These are phyloP conservation scores for Cladophialophora bantiana DNA, from an alignment of 2,329 filamentous ascomycete species.

Conservation along the genomic window DNA sequence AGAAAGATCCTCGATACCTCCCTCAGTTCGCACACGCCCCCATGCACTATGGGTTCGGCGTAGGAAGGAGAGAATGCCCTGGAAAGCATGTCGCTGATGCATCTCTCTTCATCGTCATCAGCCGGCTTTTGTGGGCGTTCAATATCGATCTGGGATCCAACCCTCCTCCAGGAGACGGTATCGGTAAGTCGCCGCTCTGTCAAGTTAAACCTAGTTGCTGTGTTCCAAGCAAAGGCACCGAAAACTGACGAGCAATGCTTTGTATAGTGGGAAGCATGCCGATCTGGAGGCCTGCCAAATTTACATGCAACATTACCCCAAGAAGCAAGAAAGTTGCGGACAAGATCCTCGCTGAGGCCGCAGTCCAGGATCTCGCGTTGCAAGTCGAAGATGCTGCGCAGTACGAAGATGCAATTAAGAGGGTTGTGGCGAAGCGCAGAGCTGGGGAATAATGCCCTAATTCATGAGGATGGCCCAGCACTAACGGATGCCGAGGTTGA, in stretches of 20 bases:
- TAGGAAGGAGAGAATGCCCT: constrained; percentile 54
- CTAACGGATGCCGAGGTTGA: too few species aligned
- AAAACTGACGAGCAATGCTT: not conserved
- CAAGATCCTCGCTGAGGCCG: constrained; percentile 10
- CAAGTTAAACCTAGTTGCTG: not conserved
- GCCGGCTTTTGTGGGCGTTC: constrained; percentile 59
- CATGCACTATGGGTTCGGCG: constrained; percentile 62
- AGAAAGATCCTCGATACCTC: constrained; percentile 44
- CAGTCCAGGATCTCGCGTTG: not conserved
- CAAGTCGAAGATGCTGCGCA: constrained; percentile 11
- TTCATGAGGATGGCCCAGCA: too few species aligned
- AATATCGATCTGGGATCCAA: constrained; percentile 25
- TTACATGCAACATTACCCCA: constrained; percentile 19
- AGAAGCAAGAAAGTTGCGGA: not conserved
- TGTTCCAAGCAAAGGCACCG: not conserved
- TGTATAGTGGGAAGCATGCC: constrained; percentile 8
- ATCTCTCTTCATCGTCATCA: constrained; percentile 61
- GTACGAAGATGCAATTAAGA: constrained; percentile 3
- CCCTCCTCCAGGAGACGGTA: constrained; percentile 16
- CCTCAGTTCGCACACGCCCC: constrained; percentile 44
- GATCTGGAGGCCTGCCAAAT: constrained; percentile 3
- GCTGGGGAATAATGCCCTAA: not conserved
- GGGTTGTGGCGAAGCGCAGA: not conserved
- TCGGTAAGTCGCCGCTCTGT: constrained; percentile 14
- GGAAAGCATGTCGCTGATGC: constrained; percentile 45